Evolutionary conservation across 2,329 filamentous ascomycete genomes (phyloP).

Genomic region (Orbilia javanica): DNA sequence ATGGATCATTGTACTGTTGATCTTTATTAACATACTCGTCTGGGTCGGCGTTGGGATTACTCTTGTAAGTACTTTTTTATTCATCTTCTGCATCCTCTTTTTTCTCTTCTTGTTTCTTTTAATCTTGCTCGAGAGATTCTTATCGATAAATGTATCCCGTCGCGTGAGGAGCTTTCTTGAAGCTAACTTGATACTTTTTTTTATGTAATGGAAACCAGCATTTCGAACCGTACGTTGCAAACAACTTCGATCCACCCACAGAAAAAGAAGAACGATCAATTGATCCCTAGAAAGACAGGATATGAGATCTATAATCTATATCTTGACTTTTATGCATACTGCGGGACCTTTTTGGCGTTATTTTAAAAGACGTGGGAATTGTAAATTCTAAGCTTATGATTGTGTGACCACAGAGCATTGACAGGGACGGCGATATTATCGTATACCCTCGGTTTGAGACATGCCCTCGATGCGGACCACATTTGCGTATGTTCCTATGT

Average conservation of each 20-base stretch:
- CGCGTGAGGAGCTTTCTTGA: not conserved
- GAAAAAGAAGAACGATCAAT: not conserved
- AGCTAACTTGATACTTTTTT: slow-evolving; percentile 30
- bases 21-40: slow-evolving; percentile 69
- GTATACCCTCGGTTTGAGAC: slow-evolving; percentile 88
- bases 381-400: not conserved
- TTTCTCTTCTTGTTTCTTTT: not conserved
- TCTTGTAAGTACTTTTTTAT: slow-evolving; percentile 57
- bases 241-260: not conserved
- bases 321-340: no score
- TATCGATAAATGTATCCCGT: not conserved
- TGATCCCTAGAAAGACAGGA: not conserved
- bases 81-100: not conserved
- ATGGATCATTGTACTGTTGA: slow-evolving; percentile 69
- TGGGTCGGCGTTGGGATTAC: slow-evolving; percentile 71
- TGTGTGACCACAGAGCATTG: slow-evolving; percentile 69
- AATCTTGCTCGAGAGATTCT: no score
- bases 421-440: slow-evolving; percentile 85
- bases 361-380: not conserved
- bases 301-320: not conserved
- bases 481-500: slow-evolving; percentile 70
- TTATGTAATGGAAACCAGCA: slow-evolving; percentile 54
- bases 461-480: slow-evolving; percentile 98
- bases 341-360: not conserved
- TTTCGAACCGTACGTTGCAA: slow-evolving; percentile 50